Evolutionary conservation across 2,329 filamentous ascomycete species (phyloP).

Genomic region (Xylariaceae sp.): DNA sequence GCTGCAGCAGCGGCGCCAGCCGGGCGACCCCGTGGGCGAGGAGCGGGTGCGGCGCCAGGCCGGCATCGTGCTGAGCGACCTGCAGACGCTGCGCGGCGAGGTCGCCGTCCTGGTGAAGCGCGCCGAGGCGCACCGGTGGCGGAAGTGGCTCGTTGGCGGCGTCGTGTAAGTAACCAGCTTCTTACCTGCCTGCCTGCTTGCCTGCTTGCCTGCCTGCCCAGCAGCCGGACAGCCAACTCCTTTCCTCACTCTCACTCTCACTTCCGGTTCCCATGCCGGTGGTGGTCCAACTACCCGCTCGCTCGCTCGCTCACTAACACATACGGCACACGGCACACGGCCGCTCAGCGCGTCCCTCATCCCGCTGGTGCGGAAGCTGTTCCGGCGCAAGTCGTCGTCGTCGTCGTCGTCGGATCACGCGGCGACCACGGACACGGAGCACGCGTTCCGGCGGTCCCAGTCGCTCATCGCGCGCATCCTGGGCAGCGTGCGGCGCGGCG

Average conservation of each 20-base stretch:
- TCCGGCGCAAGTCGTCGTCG: slow-evolving; percentile 34
- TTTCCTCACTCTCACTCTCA: neutral
- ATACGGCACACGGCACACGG: neutral
- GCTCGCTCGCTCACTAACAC: neutral
- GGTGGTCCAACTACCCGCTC: too few species aligned
- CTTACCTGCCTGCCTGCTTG: neutral
- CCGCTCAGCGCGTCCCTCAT: slow-evolving; percentile 19
- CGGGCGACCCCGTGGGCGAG: slow-evolving; percentile 31
- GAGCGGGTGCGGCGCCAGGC: slow-evolving; percentile 36
- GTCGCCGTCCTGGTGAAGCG: slow-evolving; percentile 35
- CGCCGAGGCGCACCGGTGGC: slow-evolving; percentile 43
- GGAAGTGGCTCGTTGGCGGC: slow-evolving; percentile 44
- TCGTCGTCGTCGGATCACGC: slow-evolving; percentile 22
- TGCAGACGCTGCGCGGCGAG: slow-evolving; percentile 36
- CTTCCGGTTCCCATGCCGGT: neutral
- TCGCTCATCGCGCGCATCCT: slow-evolving; percentile 43
- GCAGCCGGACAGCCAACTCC: neutral
- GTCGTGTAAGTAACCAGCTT: slow-evolving; percentile 33
- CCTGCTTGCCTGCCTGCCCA: neutral
- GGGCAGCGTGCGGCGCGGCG: slow-evolving; percentile 33
- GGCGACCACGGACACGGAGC: slow-evolving; percentile 46
- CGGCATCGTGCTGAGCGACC: slow-evolving; percentile 33
- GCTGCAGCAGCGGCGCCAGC: slow-evolving; percentile 24
- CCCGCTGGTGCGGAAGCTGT: slow-evolving; percentile 43
- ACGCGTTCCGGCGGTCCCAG: slow-evolving; percentile 46